phyloP scores from a whole-genome alignment of 2,329 filamentous ascomycete genomes.

The Rhytidhysteron rufulum region DNA sequence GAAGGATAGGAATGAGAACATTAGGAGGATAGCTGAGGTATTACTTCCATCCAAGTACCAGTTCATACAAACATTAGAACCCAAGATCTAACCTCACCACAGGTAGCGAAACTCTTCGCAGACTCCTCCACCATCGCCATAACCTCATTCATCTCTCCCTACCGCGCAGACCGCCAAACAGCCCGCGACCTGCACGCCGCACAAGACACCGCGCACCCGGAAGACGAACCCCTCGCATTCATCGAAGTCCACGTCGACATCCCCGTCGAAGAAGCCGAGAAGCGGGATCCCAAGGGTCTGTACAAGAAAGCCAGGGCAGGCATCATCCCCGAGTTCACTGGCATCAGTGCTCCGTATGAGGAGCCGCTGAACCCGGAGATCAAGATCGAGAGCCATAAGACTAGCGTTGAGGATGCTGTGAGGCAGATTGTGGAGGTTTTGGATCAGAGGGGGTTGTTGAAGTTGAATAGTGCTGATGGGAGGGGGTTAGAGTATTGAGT shows the following conservation, averaged over 20 bases:
- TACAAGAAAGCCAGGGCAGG: conserved; percentile 96
- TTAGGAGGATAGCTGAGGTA: conserved; percentile 85
- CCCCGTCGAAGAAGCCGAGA: conserved; percentile 84
- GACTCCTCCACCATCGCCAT: conserved; percentile 84
- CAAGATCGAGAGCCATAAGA: conserved; percentile 76
- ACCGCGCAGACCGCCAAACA: conserved; percentile 77
- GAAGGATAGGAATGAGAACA: conserved; percentile 94
- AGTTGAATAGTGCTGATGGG: conserved; percentile 17
- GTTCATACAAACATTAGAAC: conserved; percentile 1
- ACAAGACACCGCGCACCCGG: conserved; percentile 44
- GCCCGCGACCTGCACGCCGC: conserved; percentile 76
- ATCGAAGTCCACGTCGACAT: conserved; percentile 94
- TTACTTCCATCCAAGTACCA: conserved; percentile 1
- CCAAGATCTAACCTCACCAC: conserved; percentile 4
- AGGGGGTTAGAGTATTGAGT: conserved; percentile 13
- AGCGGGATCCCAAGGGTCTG: conserved; percentile 93
- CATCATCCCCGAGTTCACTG: conserved; percentile 96
- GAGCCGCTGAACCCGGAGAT: conserved; percentile 82
- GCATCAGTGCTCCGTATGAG: conserved; percentile 93
- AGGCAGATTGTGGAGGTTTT: conserved; percentile 78
- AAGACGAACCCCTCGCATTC: conserved; percentile 71
- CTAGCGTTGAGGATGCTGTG: conserved; percentile 84
- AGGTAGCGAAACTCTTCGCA: conserved; percentile 94
- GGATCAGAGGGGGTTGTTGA: conserved; percentile 63
- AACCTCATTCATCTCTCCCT: conserved; percentile 96